Conservation (phyloP, 208 protist species). For the Trypanosoma boissoni region DNA sequence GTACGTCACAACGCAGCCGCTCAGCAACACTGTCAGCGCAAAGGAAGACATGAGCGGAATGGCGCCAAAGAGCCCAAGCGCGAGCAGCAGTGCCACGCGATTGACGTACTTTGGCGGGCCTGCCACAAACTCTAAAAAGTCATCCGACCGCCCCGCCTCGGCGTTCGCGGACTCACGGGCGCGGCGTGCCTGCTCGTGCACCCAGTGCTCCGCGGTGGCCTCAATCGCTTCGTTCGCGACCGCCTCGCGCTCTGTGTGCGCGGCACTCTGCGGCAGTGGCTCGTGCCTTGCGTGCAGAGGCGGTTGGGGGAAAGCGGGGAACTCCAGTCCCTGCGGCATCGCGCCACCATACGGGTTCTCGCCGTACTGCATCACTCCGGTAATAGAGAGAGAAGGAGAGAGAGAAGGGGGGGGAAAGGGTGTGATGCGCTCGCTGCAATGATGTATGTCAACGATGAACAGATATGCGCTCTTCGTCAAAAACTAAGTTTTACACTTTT, state of each 20-base stretch:
- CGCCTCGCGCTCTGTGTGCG: constrained; percentile 37
- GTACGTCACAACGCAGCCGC: constrained; percentile 65
- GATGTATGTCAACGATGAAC: too few species aligned
- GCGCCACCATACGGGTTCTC: constrained; percentile 3
- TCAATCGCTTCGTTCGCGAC: constrained; percentile 42
- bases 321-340: background rate
- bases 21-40: constrained; percentile 57
- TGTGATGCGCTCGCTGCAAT: too few species aligned
- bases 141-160: background rate
- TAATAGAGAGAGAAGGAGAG: too few species aligned
- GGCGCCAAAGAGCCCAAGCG: constrained; percentile 59
- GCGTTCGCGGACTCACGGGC: background rate
- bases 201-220: constrained; percentile 40
- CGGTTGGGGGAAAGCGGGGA: background rate
- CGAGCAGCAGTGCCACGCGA: constrained; percentile 47
- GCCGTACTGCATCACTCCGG: background rate
- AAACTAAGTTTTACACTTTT: too few species aligned
- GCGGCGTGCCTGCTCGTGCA: constrained; percentile 34
- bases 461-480: too few species aligned
- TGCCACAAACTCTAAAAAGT: constrained; percentile 24
- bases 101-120: constrained; percentile 25
- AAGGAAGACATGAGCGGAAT: constrained; percentile 75
- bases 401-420: too few species aligned
- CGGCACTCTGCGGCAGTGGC: too few species aligned
- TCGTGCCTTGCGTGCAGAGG: constrained; percentile 30